A percentile compares a stretch with the other conserved stretches of the same genome.
Evolutionary conservation across 108 stramenopile species (phyloP).

Genomic region (Nitzschia sp.): DNA sequence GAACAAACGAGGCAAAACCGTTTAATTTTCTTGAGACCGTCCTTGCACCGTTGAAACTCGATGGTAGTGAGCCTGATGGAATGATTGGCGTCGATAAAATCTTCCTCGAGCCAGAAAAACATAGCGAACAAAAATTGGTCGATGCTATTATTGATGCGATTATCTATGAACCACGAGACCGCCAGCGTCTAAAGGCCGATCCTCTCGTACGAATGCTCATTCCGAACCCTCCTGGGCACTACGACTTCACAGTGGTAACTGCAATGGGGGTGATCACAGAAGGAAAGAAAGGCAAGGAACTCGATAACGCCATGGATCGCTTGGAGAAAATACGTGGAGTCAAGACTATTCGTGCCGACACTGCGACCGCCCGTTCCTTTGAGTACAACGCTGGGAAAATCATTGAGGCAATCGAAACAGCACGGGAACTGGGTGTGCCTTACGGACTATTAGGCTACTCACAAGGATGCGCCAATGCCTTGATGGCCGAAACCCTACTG

Average conservation of each 20-base stretch:
- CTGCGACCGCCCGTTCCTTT: constrained; percentile 81
- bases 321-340: constrained; percentile 73
- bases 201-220: constrained; percentile 77
- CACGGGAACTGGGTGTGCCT: constrained; percentile 40
- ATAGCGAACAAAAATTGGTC: constrained; percentile 70
- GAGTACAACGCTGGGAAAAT: constrained; percentile 88
- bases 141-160: constrained; percentile 84
- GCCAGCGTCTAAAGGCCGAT: constrained; percentile 55
- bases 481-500: constrained; percentile 80
- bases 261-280: constrained; percentile 93
- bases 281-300: constrained; percentile 82
- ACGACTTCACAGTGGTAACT: constrained; percentile 81
- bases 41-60: constrained; percentile 5
- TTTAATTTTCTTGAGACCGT: constrained; percentile 16
- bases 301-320: constrained; percentile 62
- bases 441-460: constrained; percentile 85
- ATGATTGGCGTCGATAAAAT: constrained; percentile 24
- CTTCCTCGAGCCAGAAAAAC: constrained; percentile 57
- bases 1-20: not conserved
- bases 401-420: constrained; percentile 43
- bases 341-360: constrained; percentile 75
- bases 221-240: constrained; percentile 73
- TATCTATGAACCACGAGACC: constrained; percentile 69
- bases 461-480: constrained; percentile 85
- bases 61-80: constrained; percentile 12